Evolutionary conservation across 352 stramenopile genomes (phyloP), one percentile per base, ranked within the genome.

Genomic region (Globisporangium irregulare): DNA sequence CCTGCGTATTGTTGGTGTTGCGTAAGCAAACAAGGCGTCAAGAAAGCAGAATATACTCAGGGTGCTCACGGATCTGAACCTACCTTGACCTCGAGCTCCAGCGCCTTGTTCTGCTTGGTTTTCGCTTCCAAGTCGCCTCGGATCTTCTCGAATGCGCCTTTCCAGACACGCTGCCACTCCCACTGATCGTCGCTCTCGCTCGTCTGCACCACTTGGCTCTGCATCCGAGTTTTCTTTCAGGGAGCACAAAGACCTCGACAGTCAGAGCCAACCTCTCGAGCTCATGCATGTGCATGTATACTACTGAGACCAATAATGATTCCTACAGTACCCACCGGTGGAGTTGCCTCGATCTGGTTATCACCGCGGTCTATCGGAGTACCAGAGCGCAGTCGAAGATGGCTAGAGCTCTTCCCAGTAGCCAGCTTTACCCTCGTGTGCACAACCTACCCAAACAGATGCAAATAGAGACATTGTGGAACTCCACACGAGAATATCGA

Each of bases 161-260:
- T 88, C 81, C 84, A 92, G 32, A 90, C 75, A 27, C 73, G 78
- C 65, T 90, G 75, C 84, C 81, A 89, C 62, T 90, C 81, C 73
- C 78, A 91, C 56, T 91, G 82, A 27, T 90, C 80, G 29, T 90
- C 77, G 62, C 82, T 68, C 12, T 90, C 77, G 50, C 75, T 74
- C 1, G 80, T 92, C 60, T 92, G 82, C 41, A 80, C 74, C 68
- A 86, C 77, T 56, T 86, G 85, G 32, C 51, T 82, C 43, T 75
- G 70, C 58, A 70, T 79, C 18, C 63, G 60, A 58, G 73, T 74
- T 60, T 67, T 29, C 14, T 75, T 62, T 67, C 29, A 4, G 36
- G 4, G n/a, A 59, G 24, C 22, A n/a, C 10, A 0, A n/a, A 20
- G 8, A n/a, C 8, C 20, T 20, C 7, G 14, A 12, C 15, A n/a